Conservation (phyloP, 495 filamentous ascomycete genomes). For the Cercophora scortea region DNA sequence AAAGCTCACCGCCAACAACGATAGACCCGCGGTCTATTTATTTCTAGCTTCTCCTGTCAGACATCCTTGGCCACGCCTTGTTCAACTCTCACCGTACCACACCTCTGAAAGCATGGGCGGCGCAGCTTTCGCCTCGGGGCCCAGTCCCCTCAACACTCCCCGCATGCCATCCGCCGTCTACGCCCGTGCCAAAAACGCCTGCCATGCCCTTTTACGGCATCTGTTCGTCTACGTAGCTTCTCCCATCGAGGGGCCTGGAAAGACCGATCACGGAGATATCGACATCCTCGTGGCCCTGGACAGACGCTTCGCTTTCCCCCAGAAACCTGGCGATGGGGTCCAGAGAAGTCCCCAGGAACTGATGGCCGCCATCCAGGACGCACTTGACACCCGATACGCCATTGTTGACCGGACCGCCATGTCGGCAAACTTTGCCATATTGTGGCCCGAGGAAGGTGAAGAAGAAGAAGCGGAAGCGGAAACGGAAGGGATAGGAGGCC, state of each 20-base stretch:
- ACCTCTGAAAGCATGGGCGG: conserved; percentile 45
- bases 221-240: conserved; percentile 40
- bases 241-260: conserved; percentile 49
- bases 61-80: too few species aligned
- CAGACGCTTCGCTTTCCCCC: conserved; percentile 14
- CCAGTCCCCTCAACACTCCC: conserved; percentile 42
- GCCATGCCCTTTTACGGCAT: conserved; percentile 30
- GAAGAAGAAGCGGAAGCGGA: too few species aligned
- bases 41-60: too few species aligned
- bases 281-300: conserved; percentile 49
- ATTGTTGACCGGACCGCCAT: conserved; percentile 18
- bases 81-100: too few species aligned
- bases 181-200: conserved; percentile 27
- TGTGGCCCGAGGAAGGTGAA: conserved; percentile 27
- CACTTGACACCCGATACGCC: conserved; percentile 21
- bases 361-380: conserved; percentile 11
- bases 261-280: conserved; percentile 50
- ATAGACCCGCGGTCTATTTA: too few species aligned
- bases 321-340: neutral
- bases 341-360: neutral
- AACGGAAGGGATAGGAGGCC: neutral
- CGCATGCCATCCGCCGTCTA: conserved; percentile 50
- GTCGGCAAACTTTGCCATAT: conserved; percentile 40
- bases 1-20: too few species aligned
- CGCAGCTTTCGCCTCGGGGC: conserved; percentile 39